Evolutionary conservation across 305 asterid genomes (phyloP).

Genomic region (Stenogyne calaminthoides): DNA sequence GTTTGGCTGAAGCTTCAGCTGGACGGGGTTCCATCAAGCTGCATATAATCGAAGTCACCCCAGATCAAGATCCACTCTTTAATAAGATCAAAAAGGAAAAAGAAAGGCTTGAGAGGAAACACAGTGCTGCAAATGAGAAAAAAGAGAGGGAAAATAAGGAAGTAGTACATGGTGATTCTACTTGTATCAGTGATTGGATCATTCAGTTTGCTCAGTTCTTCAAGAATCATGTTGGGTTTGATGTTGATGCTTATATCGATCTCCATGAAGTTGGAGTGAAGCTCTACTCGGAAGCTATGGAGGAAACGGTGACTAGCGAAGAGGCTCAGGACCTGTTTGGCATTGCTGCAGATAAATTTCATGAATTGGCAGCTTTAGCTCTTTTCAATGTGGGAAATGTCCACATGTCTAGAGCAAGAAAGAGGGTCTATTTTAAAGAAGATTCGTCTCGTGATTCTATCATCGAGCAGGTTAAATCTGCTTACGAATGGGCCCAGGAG

Average conservation of each 20-base stretch:
- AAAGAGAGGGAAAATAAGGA: constrained; percentile 40
- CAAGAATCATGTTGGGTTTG: constrained; percentile 83
- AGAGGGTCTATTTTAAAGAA: constrained; percentile 55
- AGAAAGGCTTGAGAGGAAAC: constrained; percentile 35
- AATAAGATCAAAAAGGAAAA: constrained; percentile 30
- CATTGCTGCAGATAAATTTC: constrained; percentile 76
- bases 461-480: constrained; percentile 45
- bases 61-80: constrained; percentile 68
- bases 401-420: constrained; percentile 88
- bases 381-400: constrained; percentile 94
- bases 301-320: constrained; percentile 87
- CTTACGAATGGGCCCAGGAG: constrained; percentile 79
- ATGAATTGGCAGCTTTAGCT: constrained; percentile 90
- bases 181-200: constrained; percentile 87
- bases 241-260: constrained; percentile 73
- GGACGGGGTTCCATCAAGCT: constrained; percentile 60
- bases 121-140: constrained; percentile 34
- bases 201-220: constrained; percentile 78
- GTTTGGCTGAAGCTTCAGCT: constrained; percentile 76
- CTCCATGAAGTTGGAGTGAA: constrained; percentile 82
- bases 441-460: constrained; percentile 57
- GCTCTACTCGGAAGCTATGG: constrained; percentile 87
- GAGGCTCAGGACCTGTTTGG: constrained; percentile 78
- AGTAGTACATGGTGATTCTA: constrained; percentile 33
- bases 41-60: constrained; percentile 64